Conservation (phyloP, 768 basidiomycete species). For the Clitopilus hobsonii region DNA sequence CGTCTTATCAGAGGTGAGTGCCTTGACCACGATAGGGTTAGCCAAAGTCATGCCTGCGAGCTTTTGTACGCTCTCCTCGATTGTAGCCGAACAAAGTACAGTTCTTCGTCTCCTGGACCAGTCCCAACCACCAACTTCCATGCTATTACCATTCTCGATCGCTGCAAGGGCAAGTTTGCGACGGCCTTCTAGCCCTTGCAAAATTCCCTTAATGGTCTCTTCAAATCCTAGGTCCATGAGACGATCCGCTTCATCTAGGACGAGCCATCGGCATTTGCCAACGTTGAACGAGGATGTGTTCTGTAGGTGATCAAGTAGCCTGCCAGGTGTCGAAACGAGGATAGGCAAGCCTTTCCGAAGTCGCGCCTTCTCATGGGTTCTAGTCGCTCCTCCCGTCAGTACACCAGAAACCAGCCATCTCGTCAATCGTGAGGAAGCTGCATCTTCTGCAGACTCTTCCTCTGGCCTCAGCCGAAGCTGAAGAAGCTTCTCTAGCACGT, state of each 20-base stretch:
- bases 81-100: conserved; percentile 94
- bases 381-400: conserved; percentile 90
- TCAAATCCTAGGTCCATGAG: conserved; percentile 99
- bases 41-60: conserved; percentile 79
- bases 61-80: conserved; percentile 91
- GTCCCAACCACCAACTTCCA: conserved; percentile 82
- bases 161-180: conserved; percentile 69
- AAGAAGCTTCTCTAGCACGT: conserved; percentile 83
- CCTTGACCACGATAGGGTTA: conserved; percentile 82
- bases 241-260: conserved; percentile 95
- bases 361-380: conserved; percentile 92
- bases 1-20: conserved; percentile 14
- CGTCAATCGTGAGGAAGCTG: conserved; percentile 48
- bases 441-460: conserved; percentile 47
- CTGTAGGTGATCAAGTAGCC: conserved; percentile 93
- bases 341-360: conserved; percentile 94
- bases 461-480: conserved; percentile 66
- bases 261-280: conserved; percentile 92
- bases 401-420: conserved; percentile 94
- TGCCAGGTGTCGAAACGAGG: conserved; percentile 92
- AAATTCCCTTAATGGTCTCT: conserved; percentile 87
- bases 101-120: conserved; percentile 77
- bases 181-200: conserved; percentile 83
- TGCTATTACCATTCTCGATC: conserved; percentile 57
- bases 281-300: conserved; percentile 91